Base-by-base conservation (phyloP, 148 eudicot genomes). In the Rhododendron ferrugineum region DNA sequence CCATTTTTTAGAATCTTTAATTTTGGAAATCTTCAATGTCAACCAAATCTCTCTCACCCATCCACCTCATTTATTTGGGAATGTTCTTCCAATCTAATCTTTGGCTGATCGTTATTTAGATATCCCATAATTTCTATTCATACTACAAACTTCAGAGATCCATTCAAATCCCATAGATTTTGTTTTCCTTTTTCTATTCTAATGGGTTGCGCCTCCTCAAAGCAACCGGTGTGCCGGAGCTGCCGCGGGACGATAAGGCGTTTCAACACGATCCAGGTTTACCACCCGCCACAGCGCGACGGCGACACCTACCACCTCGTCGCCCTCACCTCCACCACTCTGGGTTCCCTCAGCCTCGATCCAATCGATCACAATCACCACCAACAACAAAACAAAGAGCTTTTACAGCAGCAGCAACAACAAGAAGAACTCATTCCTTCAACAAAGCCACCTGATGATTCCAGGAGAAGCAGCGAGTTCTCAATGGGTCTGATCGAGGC, bases 151-250 rank as follows among this genome's bases (percentile, higher is more conserved):
- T 10, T 3, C 37, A 14, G 37, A 30, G 40, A 30, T 70, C 36
- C 75, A 15, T 70, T 60, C 32, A 4, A 58, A 37, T 62, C 79
- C 54, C 32, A 3, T 44, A 37, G 46, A 3, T n/a, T n/a, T 10
- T 66, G 3, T 32, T 40, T 2, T 11, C 16, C 6, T 30, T 6
- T 6, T 47, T 13, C 13, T 37, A 18, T 6, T 76, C 22, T 4
- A 82, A 96, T 96, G 98, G 98, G 98, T 81, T 96, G 98, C 76
- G 94, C 92, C 2, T 85, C 90, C 36, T 96, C 98, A 6, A 94
- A 93, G 85, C 89, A 80, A 75, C 68, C 88, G 68, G 90, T 87
- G 32, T 94, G 96, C 88, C 84, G 86, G 85, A 93, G 91, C 54
- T 94, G 96, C 90, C 82, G 85, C 44, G 82, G 85, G 0, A 94